Base-by-base conservation (phyloP, 2,329 filamentous ascomycete genomes). In the Sporothrix euskadiensis region DNA sequence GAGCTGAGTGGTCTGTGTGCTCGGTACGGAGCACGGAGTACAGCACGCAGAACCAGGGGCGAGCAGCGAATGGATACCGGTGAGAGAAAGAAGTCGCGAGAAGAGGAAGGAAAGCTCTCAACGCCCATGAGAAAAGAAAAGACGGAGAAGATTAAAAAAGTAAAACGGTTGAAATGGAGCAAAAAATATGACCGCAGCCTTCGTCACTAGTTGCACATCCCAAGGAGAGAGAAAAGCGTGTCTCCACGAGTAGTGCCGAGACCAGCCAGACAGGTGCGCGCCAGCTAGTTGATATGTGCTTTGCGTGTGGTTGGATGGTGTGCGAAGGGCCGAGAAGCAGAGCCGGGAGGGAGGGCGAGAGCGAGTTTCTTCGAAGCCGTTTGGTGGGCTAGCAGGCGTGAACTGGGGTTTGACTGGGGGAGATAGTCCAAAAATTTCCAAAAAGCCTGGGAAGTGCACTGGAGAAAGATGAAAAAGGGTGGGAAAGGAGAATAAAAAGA, bases 221-320 rank as follows among this genome's bases (percentile, higher is more conserved):
- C 30, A 10, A n/a, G 7, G n/a, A 52, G 39, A 52, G 14, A 68
- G 52, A 47, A 49, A 68, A 35, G 44, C 14, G 41, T 32, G 3
- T 68, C 41, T 35, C 41, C 41, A 61, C 32, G 35, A 70, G 14
- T 44, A 26, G 65, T 16, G 30, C 30, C 30, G 41, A n/a, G 57
- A 66, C 26, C 41, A 52, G 61, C 61, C 32, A 68, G 56, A 68
- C 56, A 72, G 71, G 59, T 54, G 61, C 47, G 35, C 56, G 41
- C 49, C 70, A 44, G 57, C 68, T n/a, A 41, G 54, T 26, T 44
- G 49, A 44, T 39, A 71, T 61, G 14, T 47, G 66, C 19, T 32
- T n/a, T 69, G 49, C 32, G 32, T 12, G 12, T 16, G 12, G 44
- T 16, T 49, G 12, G 44, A 14, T 16, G 44, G 44, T 19, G 8